A percentile compares a stretch with the other conserved stretches of the same genome.
phyloP scores from a whole-genome alignment of 495 filamentous ascomycete genomes.

The Neurospora terricola region DNA sequence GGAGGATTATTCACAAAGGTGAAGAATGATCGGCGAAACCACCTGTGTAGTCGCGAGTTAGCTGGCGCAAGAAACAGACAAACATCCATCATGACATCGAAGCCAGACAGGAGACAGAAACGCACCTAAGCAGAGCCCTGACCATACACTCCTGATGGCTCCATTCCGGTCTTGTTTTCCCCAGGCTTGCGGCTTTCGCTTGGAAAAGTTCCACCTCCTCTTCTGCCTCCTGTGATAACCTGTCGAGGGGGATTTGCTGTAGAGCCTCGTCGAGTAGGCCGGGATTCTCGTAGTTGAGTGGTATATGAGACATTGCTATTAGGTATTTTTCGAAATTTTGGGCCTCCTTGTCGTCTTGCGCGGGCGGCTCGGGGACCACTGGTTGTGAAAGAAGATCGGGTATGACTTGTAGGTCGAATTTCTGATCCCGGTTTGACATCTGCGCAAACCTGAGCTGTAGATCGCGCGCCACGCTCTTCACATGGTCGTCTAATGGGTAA shows the following conservation, averaged over 20 bases:
- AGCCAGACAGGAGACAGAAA: background rate
- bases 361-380: slow-evolving; percentile 39
- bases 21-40: slow-evolving; percentile 95
- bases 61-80: slow-evolving; percentile 4
- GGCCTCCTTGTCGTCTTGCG: slow-evolving; percentile 53
- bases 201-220: slow-evolving; percentile 81
- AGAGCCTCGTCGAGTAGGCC: slow-evolving; percentile 91
- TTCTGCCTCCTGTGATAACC: slow-evolving; percentile 87
- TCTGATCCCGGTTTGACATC: background rate
- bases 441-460: background rate
- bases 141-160: slow-evolving; percentile 98
- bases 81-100: background rate
- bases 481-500: background rate
- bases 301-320: slow-evolving; percentile 69
- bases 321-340: slow-evolving; percentile 79
- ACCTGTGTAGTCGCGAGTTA: slow-evolving; percentile 41
- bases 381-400: background rate
- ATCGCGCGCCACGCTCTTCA: background rate
- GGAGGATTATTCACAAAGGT: slow-evolving; percentile 92
- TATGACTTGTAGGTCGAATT: background rate
- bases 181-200: slow-evolving; percentile 77
- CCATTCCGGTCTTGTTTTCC: slow-evolving; percentile 78
- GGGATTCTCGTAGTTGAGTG: slow-evolving; percentile 92
- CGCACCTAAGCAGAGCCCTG: slow-evolving; percentile 71
- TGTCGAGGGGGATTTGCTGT: slow-evolving; percentile 74